Base-by-base conservation (phyloP, 2,329 filamentous ascomycete species). In the Aureobasidium lini region DNA sequence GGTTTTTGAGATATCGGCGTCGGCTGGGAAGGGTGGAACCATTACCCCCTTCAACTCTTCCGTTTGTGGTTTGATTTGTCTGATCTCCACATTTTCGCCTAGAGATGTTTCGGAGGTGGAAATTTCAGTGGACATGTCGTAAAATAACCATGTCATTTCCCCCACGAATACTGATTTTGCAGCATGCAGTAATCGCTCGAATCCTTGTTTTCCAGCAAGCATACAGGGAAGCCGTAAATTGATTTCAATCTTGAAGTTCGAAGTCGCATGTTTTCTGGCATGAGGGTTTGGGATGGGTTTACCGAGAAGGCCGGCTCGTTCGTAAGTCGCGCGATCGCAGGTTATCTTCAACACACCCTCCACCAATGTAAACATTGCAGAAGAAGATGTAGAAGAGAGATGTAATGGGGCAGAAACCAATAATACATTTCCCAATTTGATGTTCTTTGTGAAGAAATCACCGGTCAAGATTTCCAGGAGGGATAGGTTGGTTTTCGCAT, bases 151-250 rank as follows among this genome's bases (percentile, higher is more conserved):
- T 1, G 83, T 83, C 23, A 86, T 67, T 1, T 86, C 83, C 46
- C 79, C 74, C 50, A 81, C 83, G 23, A 96, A 77, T 23, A 90
- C 89, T 63, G 90, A 89, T 66, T 87, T 86, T 71, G 86, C 90
- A 13, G 90, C 90, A 78, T 89, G 89, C 6, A 86, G 71, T 13
- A 96, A 76, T 47, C 90, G 80, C 63, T 92, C 86, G 67, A 95
- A 96, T 0, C 85, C 87, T 64, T 88, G 91, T 71, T 90, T 94
- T 3, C 91, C 91, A 57, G 85, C 86, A 7, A 90, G 71, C 89
- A 96, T 96, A 0, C 85, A 85, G 0, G 85, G 81, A 5, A 80
- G 77, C 16, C 86, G 82, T 31, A 99, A 80, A 61, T 97, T 86
- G 53, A 88, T 78, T 66, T 93, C 84, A 47, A 97, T 82, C 31